Evolutionary conservation across 495 filamentous ascomycete species (phyloP), one percentile per base, ranked within the genome.

Genomic region (Schizothecium vesticola): DNA sequence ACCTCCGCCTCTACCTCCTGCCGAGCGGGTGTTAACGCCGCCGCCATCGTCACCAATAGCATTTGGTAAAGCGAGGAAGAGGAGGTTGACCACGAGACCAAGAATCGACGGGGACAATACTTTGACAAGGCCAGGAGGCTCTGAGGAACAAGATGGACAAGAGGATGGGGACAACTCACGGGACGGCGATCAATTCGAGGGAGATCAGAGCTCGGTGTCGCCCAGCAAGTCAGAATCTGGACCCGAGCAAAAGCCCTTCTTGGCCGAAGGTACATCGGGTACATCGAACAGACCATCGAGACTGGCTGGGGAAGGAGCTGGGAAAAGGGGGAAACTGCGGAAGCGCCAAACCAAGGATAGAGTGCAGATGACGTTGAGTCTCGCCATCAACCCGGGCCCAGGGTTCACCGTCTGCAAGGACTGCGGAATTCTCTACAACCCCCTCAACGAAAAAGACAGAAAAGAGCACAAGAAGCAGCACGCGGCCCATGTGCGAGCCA

Each of bases 371-470:
- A 84, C 81, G 0, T 63, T 84, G 61, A 82, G 76, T 56, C 74
- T 84, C 6, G 71, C 78, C 0, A 70, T 77, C 7, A 71, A 72
- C 6, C 70, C 74, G 11, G 77, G 77, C 1, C 72, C 79, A 1
- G 77, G 75, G 0, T 83, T 84, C 61, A 77, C 75, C 0, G 74
- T 83, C 56, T 84, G 82, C 64, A 80, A 77, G 43, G 76, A 79
- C 26, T 84, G 82, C 68, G 74, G 78, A 10, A 78, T 83, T 58
- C 63, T 84, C 21, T 84, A 83, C 67, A 84, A 84, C 55, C 80
- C 79, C 2, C 71, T 82, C 55, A 80, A 84, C 63, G 75, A 80
- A 43, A 76, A 81, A 57, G 82, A 84, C 64, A 75, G 79, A 28
- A 79, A 77, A 61, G 78, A 74, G 51, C 82, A 84, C 68, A 77